phyloP scores from a whole-genome alignment of 1,284 basidiomycete genomes.

The Fomitopsis pinicola region DNA sequence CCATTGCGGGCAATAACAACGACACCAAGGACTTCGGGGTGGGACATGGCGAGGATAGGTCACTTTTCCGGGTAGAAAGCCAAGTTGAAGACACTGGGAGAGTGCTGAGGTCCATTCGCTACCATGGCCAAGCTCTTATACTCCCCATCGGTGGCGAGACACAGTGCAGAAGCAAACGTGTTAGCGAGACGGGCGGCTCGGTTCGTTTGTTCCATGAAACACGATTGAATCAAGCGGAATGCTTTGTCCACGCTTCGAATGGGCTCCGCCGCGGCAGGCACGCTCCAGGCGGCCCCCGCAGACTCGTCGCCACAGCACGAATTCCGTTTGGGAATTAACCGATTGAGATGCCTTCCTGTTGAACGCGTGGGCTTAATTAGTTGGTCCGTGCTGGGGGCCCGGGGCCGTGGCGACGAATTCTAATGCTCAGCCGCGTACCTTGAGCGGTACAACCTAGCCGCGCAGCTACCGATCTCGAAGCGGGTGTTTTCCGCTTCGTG shows the following conservation, averaged over 20 bases:
- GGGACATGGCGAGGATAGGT: slow-evolving; percentile 38
- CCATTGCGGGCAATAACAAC: slow-evolving; percentile 83
- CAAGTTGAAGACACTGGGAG: slow-evolving; percentile 3
- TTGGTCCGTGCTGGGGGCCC: not conserved
- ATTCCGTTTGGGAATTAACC: not conserved
- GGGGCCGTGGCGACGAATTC: not conserved
- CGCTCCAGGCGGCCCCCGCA: not conserved
- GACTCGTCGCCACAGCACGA: not conserved
- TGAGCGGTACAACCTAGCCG: not conserved
- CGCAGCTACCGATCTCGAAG: not conserved
- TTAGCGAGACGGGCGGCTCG: not conserved
- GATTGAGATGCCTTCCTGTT: not conserved
- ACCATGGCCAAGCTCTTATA: not conserved
- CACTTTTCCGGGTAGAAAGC: not conserved
- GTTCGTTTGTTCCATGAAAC: slow-evolving; percentile 3
- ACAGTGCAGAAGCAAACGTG: not conserved
- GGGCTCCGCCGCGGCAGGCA: slow-evolving; percentile 1
- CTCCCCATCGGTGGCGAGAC: not conserved
- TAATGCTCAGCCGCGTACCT: not conserved
- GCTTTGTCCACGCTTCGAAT: slow-evolving; percentile 1
- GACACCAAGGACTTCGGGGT: slow-evolving; percentile 67
- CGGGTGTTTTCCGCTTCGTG: not conserved
- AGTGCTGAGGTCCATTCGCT: not conserved
- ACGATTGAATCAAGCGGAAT: not conserved
- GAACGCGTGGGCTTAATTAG: not conserved